These are phyloP conservation scores for Fraxinus dipetala DNA, from an alignment of 305 asterid species.

Conservation along the genomic window DNA sequence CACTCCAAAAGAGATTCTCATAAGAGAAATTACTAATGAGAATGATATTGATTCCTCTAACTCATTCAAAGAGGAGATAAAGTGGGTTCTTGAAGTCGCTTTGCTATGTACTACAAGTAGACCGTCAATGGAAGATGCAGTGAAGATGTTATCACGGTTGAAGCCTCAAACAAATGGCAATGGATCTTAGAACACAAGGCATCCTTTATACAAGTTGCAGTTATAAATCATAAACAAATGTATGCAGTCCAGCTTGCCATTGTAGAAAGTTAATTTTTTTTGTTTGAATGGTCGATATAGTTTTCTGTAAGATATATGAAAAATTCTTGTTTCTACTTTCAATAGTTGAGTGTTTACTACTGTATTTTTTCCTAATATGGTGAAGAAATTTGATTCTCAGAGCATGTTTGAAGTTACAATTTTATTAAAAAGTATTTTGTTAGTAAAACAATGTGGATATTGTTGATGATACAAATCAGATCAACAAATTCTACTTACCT, in stretches of 20 bases:
- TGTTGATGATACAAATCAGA: not conserved
- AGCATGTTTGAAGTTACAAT: not conserved
- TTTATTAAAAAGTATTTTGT: not conserved
- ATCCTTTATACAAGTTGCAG: not conserved
- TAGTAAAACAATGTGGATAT: not conserved
- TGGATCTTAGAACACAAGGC: slow-evolving; percentile 14
- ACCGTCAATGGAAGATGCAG: slow-evolving; percentile 63
- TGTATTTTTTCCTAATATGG: not conserved
- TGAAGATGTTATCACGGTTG: slow-evolving; percentile 45
- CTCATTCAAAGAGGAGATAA: slow-evolving; percentile 43
- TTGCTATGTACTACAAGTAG: slow-evolving; percentile 61
- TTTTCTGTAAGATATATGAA: slow-evolving; percentile 33
- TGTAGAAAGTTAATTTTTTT: not conserved
- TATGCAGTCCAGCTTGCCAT: slow-evolving; percentile 5
- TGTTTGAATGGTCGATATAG: slow-evolving; percentile 26
- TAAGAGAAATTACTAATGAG: slow-evolving; percentile 46
- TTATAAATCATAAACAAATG: slow-evolving; percentile 19
- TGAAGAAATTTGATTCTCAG: not conserved
- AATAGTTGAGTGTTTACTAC: not conserved
- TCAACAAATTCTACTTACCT: not conserved
- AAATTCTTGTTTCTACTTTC: slow-evolving; percentile 8
- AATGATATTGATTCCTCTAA: slow-evolving; percentile 35
- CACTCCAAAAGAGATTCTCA: slow-evolving; percentile 40
- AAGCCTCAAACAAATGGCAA: slow-evolving; percentile 26
- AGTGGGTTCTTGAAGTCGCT: slow-evolving; percentile 57